Evolutionary conservation across 2,329 filamentous ascomycete genomes (phyloP).

Genomic region (Venturia pyrina): DNA sequence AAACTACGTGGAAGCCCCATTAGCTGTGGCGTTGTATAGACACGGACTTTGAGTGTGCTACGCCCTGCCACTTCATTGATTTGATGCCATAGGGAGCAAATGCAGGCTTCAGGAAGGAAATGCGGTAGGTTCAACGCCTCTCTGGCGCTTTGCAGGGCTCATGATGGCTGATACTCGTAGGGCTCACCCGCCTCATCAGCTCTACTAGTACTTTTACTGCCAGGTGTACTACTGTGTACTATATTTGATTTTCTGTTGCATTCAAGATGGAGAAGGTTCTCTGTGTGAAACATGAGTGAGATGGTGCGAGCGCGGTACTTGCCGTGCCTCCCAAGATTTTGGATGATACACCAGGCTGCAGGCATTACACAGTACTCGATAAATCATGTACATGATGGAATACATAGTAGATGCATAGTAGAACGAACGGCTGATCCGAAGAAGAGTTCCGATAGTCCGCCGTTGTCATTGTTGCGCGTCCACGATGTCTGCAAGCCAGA

Average conservation of each 20-base stretch:
- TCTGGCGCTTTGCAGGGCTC: background rate
- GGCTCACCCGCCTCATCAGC: background rate
- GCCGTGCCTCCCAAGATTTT: background rate
- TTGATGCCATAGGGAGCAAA: background rate
- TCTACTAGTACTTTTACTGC: too few species aligned
- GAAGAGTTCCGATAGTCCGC: background rate
- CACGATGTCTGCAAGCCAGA: too few species aligned
- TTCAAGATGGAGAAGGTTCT: background rate
- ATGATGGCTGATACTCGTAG: background rate
- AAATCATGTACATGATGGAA: background rate
- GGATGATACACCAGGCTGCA: background rate
- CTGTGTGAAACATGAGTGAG: background rate
- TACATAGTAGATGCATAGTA: too few species aligned
- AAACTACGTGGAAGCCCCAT: background rate
- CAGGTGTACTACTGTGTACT: background rate
- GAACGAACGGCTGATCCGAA: background rate
- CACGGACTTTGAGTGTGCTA: background rate
- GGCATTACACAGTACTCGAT: background rate
- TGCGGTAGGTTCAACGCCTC: background rate
- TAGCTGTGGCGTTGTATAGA: background rate
- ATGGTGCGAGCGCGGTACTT: background rate
- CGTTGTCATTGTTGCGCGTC: background rate
- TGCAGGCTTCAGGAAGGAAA: too few species aligned
- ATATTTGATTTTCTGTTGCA: background rate
- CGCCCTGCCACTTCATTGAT: background rate